phyloP scores from a whole-genome alignment of 2,329 filamentous ascomycete genomes.

The Aspergillus ochraceoroseus region DNA sequence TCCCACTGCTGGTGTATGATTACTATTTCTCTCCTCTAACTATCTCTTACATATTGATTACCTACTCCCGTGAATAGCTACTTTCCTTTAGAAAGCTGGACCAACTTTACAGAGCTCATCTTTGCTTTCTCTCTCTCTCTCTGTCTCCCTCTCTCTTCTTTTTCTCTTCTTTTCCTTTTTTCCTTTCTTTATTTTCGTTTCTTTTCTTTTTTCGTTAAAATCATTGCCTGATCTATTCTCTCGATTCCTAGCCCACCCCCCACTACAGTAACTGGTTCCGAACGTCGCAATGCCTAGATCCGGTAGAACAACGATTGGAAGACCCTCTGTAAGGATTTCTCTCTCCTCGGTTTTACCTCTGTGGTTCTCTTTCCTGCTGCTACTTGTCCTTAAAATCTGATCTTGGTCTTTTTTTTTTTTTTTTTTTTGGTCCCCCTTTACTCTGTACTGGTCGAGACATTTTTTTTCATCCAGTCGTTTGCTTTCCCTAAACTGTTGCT shows the following conservation, averaged over 20 bases:
- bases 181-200: neutral
- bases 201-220: too few relatives aligned
- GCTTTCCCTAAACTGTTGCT: conserved; percentile 24
- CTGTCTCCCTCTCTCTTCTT: too few relatives aligned
- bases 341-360: neutral
- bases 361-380: neutral
- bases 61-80: too few relatives aligned
- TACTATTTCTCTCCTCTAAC: too few relatives aligned
- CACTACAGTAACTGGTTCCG: conserved; percentile 6
- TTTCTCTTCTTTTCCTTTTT: too few relatives aligned
- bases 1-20: too few relatives aligned
- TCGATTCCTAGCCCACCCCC: conserved; percentile 10
- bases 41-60: too few relatives aligned
- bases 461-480: conserved; percentile 2
- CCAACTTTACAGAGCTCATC: too few relatives aligned
- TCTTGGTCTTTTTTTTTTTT: neutral
- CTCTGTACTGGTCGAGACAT: neutral
- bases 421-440: neutral
- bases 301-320: conserved; percentile 4
- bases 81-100: too few relatives aligned
- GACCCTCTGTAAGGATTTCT: conserved; percentile 9
- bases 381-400: neutral
- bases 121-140: neutral
- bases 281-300: conserved; percentile 10
- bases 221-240: conserved; percentile 6